Conservation (phyloP, 441 rosid species). For the Biscutella laevigata region DNA sequence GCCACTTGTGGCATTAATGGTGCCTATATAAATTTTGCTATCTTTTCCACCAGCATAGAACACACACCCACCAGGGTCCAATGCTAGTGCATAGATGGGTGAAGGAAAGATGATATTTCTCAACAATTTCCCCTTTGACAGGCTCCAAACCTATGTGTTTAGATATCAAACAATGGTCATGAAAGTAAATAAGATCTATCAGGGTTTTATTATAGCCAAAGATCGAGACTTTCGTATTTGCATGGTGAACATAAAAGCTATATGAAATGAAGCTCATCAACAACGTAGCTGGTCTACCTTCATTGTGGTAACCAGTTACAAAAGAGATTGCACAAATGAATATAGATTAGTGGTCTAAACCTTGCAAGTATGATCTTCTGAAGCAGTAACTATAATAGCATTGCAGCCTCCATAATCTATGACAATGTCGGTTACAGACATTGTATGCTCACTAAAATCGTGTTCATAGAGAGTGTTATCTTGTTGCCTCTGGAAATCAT, state of each 20-base stretch:
- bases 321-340: too few relatives aligned
- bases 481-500: conserved; percentile 44
- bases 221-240: neutral
- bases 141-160: conserved; percentile 59
- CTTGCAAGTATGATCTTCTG: conserved; percentile 85
- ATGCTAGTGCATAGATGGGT: conserved; percentile 58
- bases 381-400: conserved; percentile 68
- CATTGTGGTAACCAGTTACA: too few relatives aligned
- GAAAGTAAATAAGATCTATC: neutral
- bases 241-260: neutral
- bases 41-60: conserved; percentile 84
- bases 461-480: conserved; percentile 50
- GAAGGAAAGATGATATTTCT: conserved; percentile 64
- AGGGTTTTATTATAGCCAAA: neutral
- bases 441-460: conserved; percentile 51
- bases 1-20: conserved; percentile 47
- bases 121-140: conserved; percentile 50
- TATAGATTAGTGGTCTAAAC: conserved; percentile 17
- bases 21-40: conserved; percentile 67
- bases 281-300: neutral
- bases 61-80: conserved; percentile 72
- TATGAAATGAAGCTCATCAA: neutral
- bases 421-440: conserved; percentile 62
- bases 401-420: conserved; percentile 62
- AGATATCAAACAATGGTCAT: neutral